phyloP scores from a whole-genome alignment of 768 basidiomycete species.

The Mrakia frigida region DNA sequence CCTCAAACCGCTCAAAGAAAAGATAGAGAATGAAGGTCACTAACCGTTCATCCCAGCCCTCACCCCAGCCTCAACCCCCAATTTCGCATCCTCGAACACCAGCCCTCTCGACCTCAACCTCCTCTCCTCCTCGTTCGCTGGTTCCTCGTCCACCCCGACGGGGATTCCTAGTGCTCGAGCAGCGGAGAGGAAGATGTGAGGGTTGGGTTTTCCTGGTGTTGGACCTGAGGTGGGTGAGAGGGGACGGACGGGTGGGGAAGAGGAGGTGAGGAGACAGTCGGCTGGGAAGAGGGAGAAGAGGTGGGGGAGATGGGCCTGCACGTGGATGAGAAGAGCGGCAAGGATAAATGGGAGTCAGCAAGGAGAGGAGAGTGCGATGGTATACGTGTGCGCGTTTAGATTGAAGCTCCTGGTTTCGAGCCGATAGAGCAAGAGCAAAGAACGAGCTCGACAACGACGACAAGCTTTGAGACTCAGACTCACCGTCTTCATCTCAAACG shows the following conservation, averaged over 20 bases:
- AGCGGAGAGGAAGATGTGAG: slow-evolving; percentile 73
- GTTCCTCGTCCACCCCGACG: slow-evolving; percentile 38
- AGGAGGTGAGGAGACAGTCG: slow-evolving; percentile 15
- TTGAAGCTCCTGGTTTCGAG: too few species aligned
- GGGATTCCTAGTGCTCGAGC: slow-evolving; percentile 54
- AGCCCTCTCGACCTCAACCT: slow-evolving; percentile 60
- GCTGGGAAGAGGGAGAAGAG: slow-evolving; percentile 21
- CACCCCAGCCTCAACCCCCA: slow-evolving; percentile 72
- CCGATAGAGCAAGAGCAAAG: background rate
- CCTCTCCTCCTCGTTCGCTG: slow-evolving; percentile 43
- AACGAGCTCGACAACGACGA: too few species aligned
- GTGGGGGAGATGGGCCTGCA: slow-evolving; percentile 22
- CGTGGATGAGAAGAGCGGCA: background rate
- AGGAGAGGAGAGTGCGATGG: slow-evolving; percentile 38
- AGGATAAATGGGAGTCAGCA: slow-evolving; percentile 27
- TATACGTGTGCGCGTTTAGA: too few species aligned
- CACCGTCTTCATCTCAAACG: slow-evolving; percentile 62
- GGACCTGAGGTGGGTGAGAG: slow-evolving; percentile 15
- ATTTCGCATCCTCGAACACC: slow-evolving; percentile 75
- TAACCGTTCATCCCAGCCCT: slow-evolving; percentile 80
- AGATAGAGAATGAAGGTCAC: slow-evolving; percentile 33
- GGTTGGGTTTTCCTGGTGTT: slow-evolving; percentile 63
- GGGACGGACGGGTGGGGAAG: slow-evolving; percentile 23
- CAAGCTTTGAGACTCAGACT: too few species aligned
- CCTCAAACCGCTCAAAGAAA: background rate